Conservation (phyloP, 1,284 basidiomycete species). For the Puccinia triticina region DNA sequence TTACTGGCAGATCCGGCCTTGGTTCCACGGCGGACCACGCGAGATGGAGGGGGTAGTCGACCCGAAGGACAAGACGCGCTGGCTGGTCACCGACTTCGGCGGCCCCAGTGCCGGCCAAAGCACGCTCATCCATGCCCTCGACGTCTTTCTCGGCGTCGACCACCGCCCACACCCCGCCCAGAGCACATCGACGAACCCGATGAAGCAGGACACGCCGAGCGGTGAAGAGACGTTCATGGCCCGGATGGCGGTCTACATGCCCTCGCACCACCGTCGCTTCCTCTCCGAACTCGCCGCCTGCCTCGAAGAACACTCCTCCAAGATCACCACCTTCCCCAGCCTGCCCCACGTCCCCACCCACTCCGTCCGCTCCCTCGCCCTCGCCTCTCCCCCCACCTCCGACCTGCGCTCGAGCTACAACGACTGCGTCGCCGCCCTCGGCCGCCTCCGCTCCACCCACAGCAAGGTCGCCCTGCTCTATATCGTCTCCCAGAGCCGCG, state of each 20-base stretch:
- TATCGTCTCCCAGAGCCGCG: slow-evolving; percentile 20
- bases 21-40: slow-evolving; percentile 88
- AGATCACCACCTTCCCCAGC: slow-evolving; percentile 25
- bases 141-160: slow-evolving; percentile 84
- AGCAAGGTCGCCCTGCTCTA: slow-evolving; percentile 30
- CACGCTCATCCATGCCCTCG: slow-evolving; percentile 82
- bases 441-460: neutral
- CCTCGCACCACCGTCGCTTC: slow-evolving; percentile 85
- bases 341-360: slow-evolving; percentile 26
- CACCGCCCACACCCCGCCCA: slow-evolving; percentile 62
- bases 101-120: slow-evolving; percentile 91
- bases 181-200: neutral
- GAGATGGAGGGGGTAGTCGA: slow-evolving; percentile 72
- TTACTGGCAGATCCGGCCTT: slow-evolving; percentile 82
- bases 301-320: slow-evolving; percentile 37
- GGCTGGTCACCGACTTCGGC: slow-evolving; percentile 68
- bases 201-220: slow-evolving; percentile 52
- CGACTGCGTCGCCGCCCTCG: slow-evolving; percentile 13
- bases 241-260: slow-evolving; percentile 88
- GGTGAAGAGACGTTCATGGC: slow-evolving; percentile 68
- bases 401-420: slow-evolving; percentile 32
- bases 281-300: slow-evolving; percentile 70
- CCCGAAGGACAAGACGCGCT: slow-evolving; percentile 61
- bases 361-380: slow-evolving; percentile 19
- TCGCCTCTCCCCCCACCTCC: neutral